Base-by-base conservation (phyloP, 345 rosid genomes). In the Gossypium arboreum region DNA sequence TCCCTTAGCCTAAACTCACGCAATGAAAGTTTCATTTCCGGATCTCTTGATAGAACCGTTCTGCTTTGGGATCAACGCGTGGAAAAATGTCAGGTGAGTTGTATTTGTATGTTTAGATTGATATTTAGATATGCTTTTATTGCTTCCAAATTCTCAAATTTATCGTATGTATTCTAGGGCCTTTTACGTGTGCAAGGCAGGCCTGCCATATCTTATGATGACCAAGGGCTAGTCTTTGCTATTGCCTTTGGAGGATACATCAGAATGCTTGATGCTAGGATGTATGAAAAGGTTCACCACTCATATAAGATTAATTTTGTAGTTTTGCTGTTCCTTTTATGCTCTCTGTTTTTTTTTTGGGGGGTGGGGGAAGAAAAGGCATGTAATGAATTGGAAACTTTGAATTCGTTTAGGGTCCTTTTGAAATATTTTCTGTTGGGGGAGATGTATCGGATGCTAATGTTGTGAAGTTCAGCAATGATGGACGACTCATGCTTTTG, bases 141-240 rank as follows among this genome's bases (percentile, higher is more conserved):
- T 79, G n/a, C 55, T 47, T 59, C 41, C 0, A 7, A 39, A 48
- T 70, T 29, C n/a, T 44, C 54, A 79, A 51, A 48, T 77, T 29
- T 58, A 59, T n/a, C 44, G 45, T 67, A 27, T 73, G 61, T 17
- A 57, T 67, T 64, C 61, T 58, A 90, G 91, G 92, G 93, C 44
- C 95, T 90, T 52, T 76, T 90, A 81, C 92, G 86, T 17, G 90
- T 87, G 34, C 95, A 82, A 84, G 99, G 96, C 79, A 86, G 99
- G 86, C 99, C 99, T 80, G 97, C 99, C 75, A 85, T 93, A 52
- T 88, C 96, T 69, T 93, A 95, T 84, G 99, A 95, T 88, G 97
- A 95, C 75, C 99, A 91, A 73, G 99, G 99, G 51, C 78, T 90
- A 73, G 90, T 93, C 62, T 93, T 95, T 87, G 90, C 98, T 25